Base-by-base conservation (phyloP, 495 filamentous ascomycete genomes). In the Bacidia rubella region DNA sequence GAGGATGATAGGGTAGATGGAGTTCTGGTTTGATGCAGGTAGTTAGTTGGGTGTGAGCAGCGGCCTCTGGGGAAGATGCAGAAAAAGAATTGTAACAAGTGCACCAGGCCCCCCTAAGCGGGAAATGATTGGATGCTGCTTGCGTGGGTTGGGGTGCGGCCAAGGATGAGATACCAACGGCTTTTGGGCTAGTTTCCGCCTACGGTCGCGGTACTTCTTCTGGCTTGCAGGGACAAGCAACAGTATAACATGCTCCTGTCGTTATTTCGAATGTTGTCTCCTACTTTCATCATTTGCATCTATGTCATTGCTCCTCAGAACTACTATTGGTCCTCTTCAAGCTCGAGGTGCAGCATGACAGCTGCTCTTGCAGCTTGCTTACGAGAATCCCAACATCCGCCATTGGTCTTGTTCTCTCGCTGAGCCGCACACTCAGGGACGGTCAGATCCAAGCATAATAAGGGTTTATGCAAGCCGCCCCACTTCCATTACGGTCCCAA, bases 61-160 rank as follows among this genome's bases (percentile, higher is more conserved):
- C 19, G 5, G 41, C 7, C 7, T 44, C 19, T 20, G 24, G 26
- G 47, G 26, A 23, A 15, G 22, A n/a, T 0, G 25, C 17, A 32
- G 22, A 39, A 25, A 22, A 50, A 35, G 47, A 50, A 35, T 50
- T 50, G 47, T 50, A 50, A 12, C 41, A 44, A 44, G 41, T 44
- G n/a, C 41, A 22, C 12, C 15, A 7, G 21, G 5, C 38, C 25
- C 47, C 47, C 47, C 47, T 50, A 22, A 32, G 26, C 29, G 15
- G 27, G 17, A 5, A 9, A 5, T 44, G 41, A 44, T 44, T 44
- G 41, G 41, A 7, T 9, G 41, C 19, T 7, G 20, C 5, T 5
- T 22, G 9, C 41, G 41, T 44, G 41, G 41, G 41, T 44, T 44
- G 41, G 17, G 41, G 7, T 5, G 7, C 29, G 7, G 29, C 5